Evolutionary conservation across 345 rosid species (phyloP), one percentile per base, ranked within the genome.

Genomic region (Gynandropsis gynandra): DNA sequence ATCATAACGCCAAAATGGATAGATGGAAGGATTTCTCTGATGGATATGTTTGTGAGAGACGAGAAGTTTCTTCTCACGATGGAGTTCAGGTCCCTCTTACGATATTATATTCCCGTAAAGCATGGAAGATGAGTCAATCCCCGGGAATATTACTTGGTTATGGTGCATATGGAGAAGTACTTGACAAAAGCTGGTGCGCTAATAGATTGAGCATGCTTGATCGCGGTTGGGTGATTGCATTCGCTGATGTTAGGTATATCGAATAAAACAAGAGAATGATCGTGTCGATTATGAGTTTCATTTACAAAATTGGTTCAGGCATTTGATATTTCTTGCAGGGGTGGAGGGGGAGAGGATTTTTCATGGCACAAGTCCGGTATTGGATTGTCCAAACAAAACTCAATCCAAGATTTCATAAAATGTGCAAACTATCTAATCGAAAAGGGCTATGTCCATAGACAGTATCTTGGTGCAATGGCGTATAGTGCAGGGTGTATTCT

Each of bases 221-320:
- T 64, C 83, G 85, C 59, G 97, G 97, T 52, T 89, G 97, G 97
- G 80, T 83, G 6, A 52, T 86, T 47, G 97, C 90, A 27, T 89
- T 89, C 63, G 90, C 94, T 66, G 97, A 89, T 69, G 95, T 83
- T 50, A 89, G 97, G 95, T 85, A 14, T 56, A 87, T 61, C 49
- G 4, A 24, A 24, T 24, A 2, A 24, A 5, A 24, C 29, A 5
- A 24, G 29, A 24, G 29, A 5, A 24, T 2, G 5, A 24, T 24
- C 29, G 18, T 43, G 4, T 32, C 19, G 16, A 17, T 17, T 17
- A 47, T 46, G 24, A 9, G 15, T 7, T 9, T 54, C 35, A 13
- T 47, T 11, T 19, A 44, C 44, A 37, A 31, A 35, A 47, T 34
- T 20, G 55, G 56, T 55, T 62, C 27, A 27, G 42, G 42, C 18